Percentiles rank a stretch among this genome's conserved stretches.
These are phyloP conservation scores for Plasmodium coatneyi DNA, from an alignment of 169 alveolate genomes.

Conservation along the genomic window DNA sequence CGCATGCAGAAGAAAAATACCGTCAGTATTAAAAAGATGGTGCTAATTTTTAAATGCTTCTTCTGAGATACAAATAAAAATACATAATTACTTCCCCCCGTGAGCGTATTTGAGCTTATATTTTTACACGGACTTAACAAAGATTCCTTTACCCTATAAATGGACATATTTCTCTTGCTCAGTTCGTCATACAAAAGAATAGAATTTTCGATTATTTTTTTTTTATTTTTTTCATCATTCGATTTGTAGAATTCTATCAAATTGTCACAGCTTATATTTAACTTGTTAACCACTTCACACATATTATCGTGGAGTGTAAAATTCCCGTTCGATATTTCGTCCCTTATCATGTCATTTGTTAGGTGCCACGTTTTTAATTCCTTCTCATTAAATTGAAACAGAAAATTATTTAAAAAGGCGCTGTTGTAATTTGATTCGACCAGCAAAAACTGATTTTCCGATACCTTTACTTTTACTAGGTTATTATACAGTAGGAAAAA, in stretches of 20 bases:
- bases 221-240: background rate
- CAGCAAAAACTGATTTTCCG: slow-evolving; percentile 26
- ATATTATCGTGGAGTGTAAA: slow-evolving; percentile 26
- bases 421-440: slow-evolving; percentile 43
- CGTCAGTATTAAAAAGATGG: slow-evolving; percentile 14
- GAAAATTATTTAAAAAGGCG: slow-evolving; percentile 17
- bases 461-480: slow-evolving; percentile 30
- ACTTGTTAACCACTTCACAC: slow-evolving; percentile 33
- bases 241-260: slow-evolving; percentile 7
- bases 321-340: slow-evolving; percentile 44
- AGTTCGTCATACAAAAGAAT: slow-evolving; percentile 29
- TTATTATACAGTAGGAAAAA: slow-evolving; percentile 55
- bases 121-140: slow-evolving; percentile 30
- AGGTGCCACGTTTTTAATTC: slow-evolving; percentile 17
- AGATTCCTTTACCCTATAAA: slow-evolving; percentile 53
- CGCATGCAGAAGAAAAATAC: slow-evolving; percentile 48
- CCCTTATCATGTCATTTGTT: slow-evolving; percentile 47
- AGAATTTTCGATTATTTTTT: slow-evolving; percentile 8
- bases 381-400: slow-evolving; percentile 42
- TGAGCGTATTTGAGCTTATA: background rate
- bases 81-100: slow-evolving; percentile 29
- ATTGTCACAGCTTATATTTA: slow-evolving; percentile 24
- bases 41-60: slow-evolving; percentile 43
- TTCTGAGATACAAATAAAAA: slow-evolving; percentile 21
- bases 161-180: background rate